Base-by-base conservation (phyloP, 1,284 basidiomycete genomes). In the Rhodotorula sp. region DNA sequence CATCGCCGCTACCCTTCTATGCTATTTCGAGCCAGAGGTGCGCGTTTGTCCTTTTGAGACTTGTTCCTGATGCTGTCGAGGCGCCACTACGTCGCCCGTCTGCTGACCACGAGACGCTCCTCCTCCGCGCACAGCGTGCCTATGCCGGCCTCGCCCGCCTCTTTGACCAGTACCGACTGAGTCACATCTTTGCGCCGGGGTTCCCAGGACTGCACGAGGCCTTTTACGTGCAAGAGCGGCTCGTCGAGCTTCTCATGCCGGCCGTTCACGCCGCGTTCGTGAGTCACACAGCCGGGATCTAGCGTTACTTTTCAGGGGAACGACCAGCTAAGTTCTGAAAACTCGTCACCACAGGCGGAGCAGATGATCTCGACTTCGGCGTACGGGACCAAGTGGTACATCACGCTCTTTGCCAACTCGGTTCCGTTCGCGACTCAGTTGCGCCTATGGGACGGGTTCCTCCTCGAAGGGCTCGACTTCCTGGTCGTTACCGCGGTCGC, bases 321-420 rank as follows among this genome's bases (percentile, higher is more conserved):
- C 50, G 21, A 23, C 21, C 50, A 12, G 50, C 23, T 26, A 7
- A n/a, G 21, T 26, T 16, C 14, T 28, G 49, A 52, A 52, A 10
- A n/a, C 10, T n/a, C 6, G 12, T 31, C 26, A 26, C 12, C 12
- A 19, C 75, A 85, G 85, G 87, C 89, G 83, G 89, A 87, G 73
- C 89, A 97, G 77, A 90, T 88, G 86, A 90, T 99, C 73, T 91
- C 90, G 8, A 93, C 92, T 5, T 95, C 93, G 54, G 89, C 92
- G 23, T 99, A 95, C 81, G 95, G 93, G 47, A 98, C 95, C 2
- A 97, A 97, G 81, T 99, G 95, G 95, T 99, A 97, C 82, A 99
- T 99, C 81, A 99, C 97, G 3, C 84, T 99, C 23, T 83, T 81
- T 58, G 88, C 93, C 64, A 97, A 97, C 80, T 90, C 90, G 2